Evolutionary conservation across 2,329 filamentous ascomycete species (phyloP), one percentile per base, ranked within the genome.

Genomic region (Magnaporthiopsis incrustans): DNA sequence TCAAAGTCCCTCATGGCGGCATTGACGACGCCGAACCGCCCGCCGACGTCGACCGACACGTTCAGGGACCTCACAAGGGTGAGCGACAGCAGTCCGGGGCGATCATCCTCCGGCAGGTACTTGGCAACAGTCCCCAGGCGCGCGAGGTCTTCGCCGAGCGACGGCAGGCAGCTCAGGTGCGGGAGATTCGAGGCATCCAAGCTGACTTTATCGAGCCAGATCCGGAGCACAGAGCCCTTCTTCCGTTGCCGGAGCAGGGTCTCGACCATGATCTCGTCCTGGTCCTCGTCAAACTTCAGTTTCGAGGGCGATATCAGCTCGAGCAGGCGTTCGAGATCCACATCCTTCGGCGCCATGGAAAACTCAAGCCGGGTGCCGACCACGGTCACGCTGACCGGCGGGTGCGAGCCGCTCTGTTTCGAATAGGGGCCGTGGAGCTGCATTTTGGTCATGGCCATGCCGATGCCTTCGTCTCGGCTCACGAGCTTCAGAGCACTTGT

Each of bases 251-350:
- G 84, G 18, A 98, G 78, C 0, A 99, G 81, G 0, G 92, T 97
- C 69, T 98, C 94, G 27, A 99, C 85, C 81, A 99, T 88, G 66
- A 99, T 96, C 70, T 98, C 94, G 69, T 97, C 92, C 66, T 96
- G 90, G 60, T 88, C 86, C 66, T 94, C 89, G 68, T 88, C 83
- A 70, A 95, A 97, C 67, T 93, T 92, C 73, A 95, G 87, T 68
- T 92, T 95, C 0, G 93, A 97, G 0, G 95, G 96, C 8, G 90
- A 96, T 64, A 99, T 90, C 62, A 99, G 82, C 63, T 90, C 89
- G 0, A 99, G 78, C 1, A 99, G 81, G 44, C 88, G 85, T 70
- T 93, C 89, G 0, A 99, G 80, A 73, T 99, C 95, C 25, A 82
- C 79, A 68, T 96, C 89, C 66, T 89, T 88, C 0, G 95, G 94